Percentiles rank a stretch among this genome's conserved stretches.
phyloP scores from a whole-genome alignment of 1,284 basidiomycete species.

The Rhodofomes roseus region DNA sequence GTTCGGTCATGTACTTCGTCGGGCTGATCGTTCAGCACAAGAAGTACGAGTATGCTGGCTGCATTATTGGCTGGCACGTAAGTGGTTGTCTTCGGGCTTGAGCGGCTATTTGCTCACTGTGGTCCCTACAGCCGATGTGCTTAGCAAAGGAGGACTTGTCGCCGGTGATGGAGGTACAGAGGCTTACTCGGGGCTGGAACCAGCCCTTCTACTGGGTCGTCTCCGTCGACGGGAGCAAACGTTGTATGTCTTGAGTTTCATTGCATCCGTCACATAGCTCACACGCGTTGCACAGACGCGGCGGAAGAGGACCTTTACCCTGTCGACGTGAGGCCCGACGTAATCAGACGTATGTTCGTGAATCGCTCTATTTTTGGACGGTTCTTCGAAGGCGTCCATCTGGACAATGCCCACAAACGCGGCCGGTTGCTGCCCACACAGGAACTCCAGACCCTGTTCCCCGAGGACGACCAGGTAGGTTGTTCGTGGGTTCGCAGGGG shows the following conservation, averaged over 20 bases:
- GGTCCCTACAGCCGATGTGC: constrained; percentile 35
- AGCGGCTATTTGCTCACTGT: neutral
- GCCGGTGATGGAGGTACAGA: constrained; percentile 38
- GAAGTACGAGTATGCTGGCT: constrained; percentile 40
- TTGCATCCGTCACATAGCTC: neutral
- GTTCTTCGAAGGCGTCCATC: constrained; percentile 28
- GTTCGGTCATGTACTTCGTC: constrained; percentile 41
- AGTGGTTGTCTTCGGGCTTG: constrained; percentile 15
- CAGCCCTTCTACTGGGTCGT: constrained; percentile 53
- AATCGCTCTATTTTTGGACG: constrained; percentile 19
- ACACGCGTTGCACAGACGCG: constrained; percentile 22
- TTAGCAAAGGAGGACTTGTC: constrained; percentile 43
- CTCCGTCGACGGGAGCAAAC: constrained; percentile 34
- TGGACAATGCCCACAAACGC: constrained; percentile 7
- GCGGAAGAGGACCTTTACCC: constrained; percentile 32
- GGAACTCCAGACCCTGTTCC: constrained; percentile 28
- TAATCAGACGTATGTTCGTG: constrained; percentile 18
- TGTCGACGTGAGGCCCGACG: constrained; percentile 12
- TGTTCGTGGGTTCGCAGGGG: constrained; percentile 10
- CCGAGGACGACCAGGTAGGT: constrained; percentile 29
- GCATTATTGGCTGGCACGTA: constrained; percentile 55
- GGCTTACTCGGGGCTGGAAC: constrained; percentile 36
- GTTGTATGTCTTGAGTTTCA: constrained; percentile 33
- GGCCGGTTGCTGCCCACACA: constrained; percentile 32
- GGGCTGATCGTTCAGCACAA: constrained; percentile 49